phyloP scores from a whole-genome alignment of 148 eudicot genomes.

The Spergularia marina region DNA sequence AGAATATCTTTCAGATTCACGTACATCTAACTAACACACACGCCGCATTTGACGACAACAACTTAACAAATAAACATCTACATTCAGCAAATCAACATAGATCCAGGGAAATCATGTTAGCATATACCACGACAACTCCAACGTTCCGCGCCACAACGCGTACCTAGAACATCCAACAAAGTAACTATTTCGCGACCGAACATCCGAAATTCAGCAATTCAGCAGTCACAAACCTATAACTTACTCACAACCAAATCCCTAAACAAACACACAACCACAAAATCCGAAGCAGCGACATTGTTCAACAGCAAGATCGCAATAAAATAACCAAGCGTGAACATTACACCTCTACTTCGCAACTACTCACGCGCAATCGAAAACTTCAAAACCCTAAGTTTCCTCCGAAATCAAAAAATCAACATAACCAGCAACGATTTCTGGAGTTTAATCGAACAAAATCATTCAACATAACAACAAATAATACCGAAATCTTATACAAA shows the following conservation, averaged over 20 bases:
- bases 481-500: neutral
- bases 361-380: neutral
- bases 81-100: neutral
- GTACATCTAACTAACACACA: neutral
- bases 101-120: neutral
- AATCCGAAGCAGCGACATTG: neutral
- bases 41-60: neutral
- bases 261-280: neutral
- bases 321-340: neutral
- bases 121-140: neutral
- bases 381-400: constrained; percentile 1
- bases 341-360: neutral
- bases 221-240: neutral
- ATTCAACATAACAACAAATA: neutral
- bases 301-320: constrained; percentile 1
- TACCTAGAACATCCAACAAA: neutral
- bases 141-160: neutral
- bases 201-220: neutral
- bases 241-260: neutral
- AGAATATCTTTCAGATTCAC: neutral
- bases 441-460: neutral
- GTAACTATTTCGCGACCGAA: neutral
- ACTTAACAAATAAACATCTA: neutral
- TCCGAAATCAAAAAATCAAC: neutral
- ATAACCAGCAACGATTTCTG: neutral